phyloP scores from a whole-genome alignment of 257 asterid genomes.

The Leonotis leonurus region DNA sequence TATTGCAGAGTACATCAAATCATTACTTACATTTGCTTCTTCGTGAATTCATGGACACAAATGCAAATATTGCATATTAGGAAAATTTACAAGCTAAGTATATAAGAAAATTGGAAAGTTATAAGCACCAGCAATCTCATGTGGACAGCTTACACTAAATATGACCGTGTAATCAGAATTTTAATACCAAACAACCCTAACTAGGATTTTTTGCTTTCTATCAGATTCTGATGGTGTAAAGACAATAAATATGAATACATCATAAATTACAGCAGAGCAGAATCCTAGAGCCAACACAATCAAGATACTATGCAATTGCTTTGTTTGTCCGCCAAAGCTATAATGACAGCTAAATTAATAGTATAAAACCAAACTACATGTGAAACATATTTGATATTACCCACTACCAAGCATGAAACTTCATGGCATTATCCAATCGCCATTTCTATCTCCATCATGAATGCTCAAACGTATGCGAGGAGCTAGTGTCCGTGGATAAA shows the following conservation, averaged over 20 bases:
- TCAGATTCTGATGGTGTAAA: neutral
- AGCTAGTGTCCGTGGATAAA: neutral
- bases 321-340: neutral
- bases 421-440: neutral
- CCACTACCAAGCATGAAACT: neutral
- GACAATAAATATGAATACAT: neutral
- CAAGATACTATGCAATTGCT: neutral
- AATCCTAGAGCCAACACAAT: neutral
- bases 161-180: neutral
- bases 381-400: too few species aligned
- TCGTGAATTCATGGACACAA: neutral
- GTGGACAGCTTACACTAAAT: neutral
- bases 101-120: neutral
- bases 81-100: neutral
- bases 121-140: neutral
- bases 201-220: neutral
- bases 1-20: neutral
- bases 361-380: neutral
- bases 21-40: neutral
- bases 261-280: neutral
- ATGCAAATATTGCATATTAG: neutral
- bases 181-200: neutral
- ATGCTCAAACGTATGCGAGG: neutral
- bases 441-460: neutral
- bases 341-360: neutral